These are phyloP conservation scores for Cryptococcus sp. DNA, from an alignment of 1,284 basidiomycete species.

Conservation along the genomic window DNA sequence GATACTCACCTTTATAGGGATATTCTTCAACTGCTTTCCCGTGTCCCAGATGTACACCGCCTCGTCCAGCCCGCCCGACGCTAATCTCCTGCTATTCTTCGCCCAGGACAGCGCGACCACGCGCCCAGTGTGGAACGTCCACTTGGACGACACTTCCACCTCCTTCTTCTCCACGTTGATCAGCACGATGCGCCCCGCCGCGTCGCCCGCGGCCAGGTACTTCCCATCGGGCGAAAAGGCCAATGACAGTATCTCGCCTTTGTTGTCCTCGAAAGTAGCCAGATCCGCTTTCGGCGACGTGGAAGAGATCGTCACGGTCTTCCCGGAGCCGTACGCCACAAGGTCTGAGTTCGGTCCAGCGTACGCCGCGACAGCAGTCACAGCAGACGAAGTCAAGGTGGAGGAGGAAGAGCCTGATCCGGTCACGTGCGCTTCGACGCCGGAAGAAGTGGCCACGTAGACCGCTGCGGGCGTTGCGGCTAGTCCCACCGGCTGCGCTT, in stretches of 20 bases:
- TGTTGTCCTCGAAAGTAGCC: slow-evolving; percentile 66
- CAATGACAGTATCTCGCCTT: slow-evolving; percentile 71
- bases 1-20: slow-evolving; percentile 66
- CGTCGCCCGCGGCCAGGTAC: slow-evolving; percentile 78
- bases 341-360: slow-evolving; percentile 33
- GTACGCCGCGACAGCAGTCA: slow-evolving; percentile 44
- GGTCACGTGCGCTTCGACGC: slow-evolving; percentile 61
- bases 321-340: slow-evolving; percentile 46
- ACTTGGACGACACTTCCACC: slow-evolving; percentile 69
- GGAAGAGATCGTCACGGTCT: slow-evolving; percentile 65
- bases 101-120: slow-evolving; percentile 80
- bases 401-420: slow-evolving; percentile 20
- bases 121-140: slow-evolving; percentile 86
- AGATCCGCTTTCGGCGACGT: slow-evolving; percentile 25
- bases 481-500: slow-evolving; percentile 73
- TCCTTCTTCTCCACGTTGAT: slow-evolving; percentile 67
- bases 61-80: slow-evolving; percentile 87
- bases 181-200: slow-evolving; percentile 48
- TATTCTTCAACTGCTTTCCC: slow-evolving; percentile 72
- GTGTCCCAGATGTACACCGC: slow-evolving; percentile 89
- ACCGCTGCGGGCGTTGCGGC: slow-evolving; percentile 63
- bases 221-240: slow-evolving; percentile 78
- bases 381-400: slow-evolving; percentile 1
- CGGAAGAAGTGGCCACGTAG: slow-evolving; percentile 69
- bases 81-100: slow-evolving; percentile 70